Base-by-base conservation (phyloP, 192 early-diverging fungal genomes). In the Umbelopsis ramanniana region DNA sequence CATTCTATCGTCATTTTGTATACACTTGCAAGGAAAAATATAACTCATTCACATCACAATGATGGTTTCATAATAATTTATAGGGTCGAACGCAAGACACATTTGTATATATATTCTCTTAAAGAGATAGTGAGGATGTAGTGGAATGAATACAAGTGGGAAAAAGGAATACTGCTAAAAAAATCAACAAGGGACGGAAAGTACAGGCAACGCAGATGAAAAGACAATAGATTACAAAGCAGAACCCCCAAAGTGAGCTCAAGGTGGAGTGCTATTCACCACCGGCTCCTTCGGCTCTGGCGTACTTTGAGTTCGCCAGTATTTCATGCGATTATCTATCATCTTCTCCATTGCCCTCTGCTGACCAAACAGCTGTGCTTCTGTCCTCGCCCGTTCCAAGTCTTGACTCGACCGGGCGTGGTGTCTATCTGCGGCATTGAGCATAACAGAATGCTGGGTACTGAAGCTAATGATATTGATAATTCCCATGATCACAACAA, bases 371-470 rank as follows among this genome's bases (percentile, higher is more conserved):
- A 68, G 29, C 46, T 74, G 67, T 9, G 73, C 73, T 29, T 67
- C 73, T 23, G 73, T 74, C 52, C 71, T 70, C 33, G 76, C 76
- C 11, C 46, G 24, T 35, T 55, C 52, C 6, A 81, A 52, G 47
- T 77, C 73, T 29, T 74, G 48, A 37, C 70, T 63, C n/a, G 76
- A 60, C 48, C 69, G 33, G 17, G 47, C 21, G 26, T 81, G 76
- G 68, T 75, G 76, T 22, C 68, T 57, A 69, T 81, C 68, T 22
- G 72, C 73, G 1, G 66, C 73, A 63, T 23, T 43, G n/a, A 68
- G 47, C 22, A 72, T 38, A 17, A 17, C 24, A 9, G 23, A 69
- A 29, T 50, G 21, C 43, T 43, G 54, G 21, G 15, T 46, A 24
- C 60, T 66, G 24, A 74, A 50, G 35, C 47, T 46, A 19, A 66